A percentile compares a stretch with the other conserved stretches of the same genome.
These are phyloP conservation scores for Mastigamoeba balamuthi DNA, from an alignment of 78 protist genomes.

Conservation along the genomic window DNA sequence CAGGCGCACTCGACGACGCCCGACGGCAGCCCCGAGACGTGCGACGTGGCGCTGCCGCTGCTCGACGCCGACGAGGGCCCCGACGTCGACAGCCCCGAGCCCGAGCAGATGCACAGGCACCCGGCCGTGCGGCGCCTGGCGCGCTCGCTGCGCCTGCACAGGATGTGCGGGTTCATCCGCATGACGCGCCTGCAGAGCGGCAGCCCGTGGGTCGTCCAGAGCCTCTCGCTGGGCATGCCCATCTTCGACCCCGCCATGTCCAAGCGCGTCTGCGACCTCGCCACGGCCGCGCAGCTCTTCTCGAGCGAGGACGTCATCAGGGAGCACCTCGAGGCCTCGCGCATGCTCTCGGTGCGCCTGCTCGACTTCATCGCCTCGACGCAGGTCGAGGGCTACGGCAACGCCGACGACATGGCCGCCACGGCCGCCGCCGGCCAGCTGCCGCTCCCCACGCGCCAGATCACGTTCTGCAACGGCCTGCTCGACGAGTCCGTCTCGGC, in stretches of 20 bases:
- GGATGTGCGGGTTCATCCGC: conserved; percentile 25
- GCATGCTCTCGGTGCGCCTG: conserved; percentile 14
- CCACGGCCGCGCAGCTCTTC: conserved; percentile 8
- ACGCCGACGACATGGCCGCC: too few relatives aligned
- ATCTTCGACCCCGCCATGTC: conserved; percentile 19
- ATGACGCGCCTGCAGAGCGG: neutral
- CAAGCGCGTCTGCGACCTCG: conserved; percentile 11
- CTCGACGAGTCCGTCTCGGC: too few relatives aligned
- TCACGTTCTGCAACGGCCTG: conserved; percentile 17
- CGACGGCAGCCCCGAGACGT: conserved; percentile 4
- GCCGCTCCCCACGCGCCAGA: conserved; percentile 35
- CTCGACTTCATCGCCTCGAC: conserved; percentile 31
- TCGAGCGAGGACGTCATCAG: neutral
- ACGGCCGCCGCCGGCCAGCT: too few relatives aligned
- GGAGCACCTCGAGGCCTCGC: neutral
- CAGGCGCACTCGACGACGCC: conserved; percentile 17
- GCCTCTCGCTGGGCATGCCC: conserved; percentile 48
- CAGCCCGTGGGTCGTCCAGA: conserved; percentile 11
- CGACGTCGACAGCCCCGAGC: neutral
- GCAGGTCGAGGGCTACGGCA: too few relatives aligned
- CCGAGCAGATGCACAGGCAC: conserved; percentile 28
- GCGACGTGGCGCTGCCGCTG: conserved; percentile 10
- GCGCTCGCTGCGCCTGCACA: conserved; percentile 3
- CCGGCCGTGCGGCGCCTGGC: conserved; percentile 13
- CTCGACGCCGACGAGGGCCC: neutral